Conservation (phyloP, 495 filamentous ascomycete species). For the Paragyromitra xinjiangensis region DNA sequence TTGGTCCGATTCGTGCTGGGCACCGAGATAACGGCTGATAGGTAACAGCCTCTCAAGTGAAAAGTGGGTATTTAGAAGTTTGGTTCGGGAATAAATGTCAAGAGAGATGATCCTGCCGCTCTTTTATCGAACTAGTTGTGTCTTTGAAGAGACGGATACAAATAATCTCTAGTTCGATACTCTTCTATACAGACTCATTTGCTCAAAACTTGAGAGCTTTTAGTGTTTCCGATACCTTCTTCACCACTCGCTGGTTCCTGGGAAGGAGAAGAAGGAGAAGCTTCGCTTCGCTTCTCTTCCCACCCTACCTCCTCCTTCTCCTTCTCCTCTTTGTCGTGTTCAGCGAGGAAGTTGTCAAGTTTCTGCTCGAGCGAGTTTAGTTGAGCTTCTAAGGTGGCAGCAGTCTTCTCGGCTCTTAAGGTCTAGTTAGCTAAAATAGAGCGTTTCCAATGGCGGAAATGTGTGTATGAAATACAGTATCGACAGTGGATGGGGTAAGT, state of each 20-base stretch:
- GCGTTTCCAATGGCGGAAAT: neutral
- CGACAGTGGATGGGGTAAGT: neutral
- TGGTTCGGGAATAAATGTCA: neutral
- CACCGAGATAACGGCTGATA: neutral
- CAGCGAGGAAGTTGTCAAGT: slow-evolving; percentile 50
- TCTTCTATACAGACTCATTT: neutral
- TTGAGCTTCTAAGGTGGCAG: slow-evolving; percentile 49
- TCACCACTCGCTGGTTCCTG: neutral
- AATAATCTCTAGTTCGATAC: neutral
- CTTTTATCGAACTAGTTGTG: neutral
- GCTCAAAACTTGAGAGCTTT: neutral
- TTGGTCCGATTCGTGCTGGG: neutral
- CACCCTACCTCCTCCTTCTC: neutral
- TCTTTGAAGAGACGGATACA: neutral
- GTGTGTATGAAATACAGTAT: neutral
- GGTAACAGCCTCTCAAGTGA: neutral
- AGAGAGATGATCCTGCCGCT: neutral
- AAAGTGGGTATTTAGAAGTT: neutral
- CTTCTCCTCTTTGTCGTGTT: slow-evolving; percentile 34
- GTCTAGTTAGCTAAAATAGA: slow-evolving; percentile 23
- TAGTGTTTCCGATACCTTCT: neutral
- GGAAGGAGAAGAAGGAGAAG: neutral
- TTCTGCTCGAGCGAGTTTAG: slow-evolving; percentile 50
- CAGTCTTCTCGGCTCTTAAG: slow-evolving; percentile 49
- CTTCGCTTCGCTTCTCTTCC: neutral